Evolutionary conservation across 1,284 basidiomycete species (phyloP).

Genomic region (Boletus hoseneyae): DNA sequence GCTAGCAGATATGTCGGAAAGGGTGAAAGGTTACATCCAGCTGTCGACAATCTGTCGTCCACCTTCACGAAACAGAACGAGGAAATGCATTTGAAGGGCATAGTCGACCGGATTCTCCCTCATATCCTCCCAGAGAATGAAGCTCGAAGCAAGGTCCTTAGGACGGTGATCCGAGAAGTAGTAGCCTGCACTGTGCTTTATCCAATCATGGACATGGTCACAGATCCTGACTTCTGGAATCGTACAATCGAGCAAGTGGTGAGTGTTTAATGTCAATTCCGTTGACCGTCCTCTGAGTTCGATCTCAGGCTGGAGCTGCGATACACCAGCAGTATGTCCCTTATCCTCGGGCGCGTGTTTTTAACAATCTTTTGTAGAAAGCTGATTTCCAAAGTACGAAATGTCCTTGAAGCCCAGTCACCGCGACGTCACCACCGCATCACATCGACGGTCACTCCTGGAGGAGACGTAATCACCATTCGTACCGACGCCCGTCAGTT

Average conservation of each 20-base stretch:
- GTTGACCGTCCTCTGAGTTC: slow-evolving; percentile 5
- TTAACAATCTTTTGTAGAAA: slow-evolving; percentile 45
- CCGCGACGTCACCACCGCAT: slow-evolving; percentile 47
- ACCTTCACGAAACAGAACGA: slow-evolving; percentile 87
- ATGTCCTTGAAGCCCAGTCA: slow-evolving; percentile 78
- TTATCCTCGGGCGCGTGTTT: not conserved
- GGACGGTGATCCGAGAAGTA: slow-evolving; percentile 78
- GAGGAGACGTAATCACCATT: slow-evolving; percentile 70
- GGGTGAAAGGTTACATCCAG: slow-evolving; percentile 69
- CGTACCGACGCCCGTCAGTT: slow-evolving; percentile 79
- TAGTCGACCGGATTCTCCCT: slow-evolving; percentile 71
- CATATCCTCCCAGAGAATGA: slow-evolving; percentile 76
- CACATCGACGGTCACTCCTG: slow-evolving; percentile 36
- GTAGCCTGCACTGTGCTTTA: slow-evolving; percentile 78
- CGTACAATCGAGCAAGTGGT: slow-evolving; percentile 86
- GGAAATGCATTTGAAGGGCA: slow-evolving; percentile 74
- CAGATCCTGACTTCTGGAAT: slow-evolving; percentile 98
- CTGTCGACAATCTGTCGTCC: slow-evolving; percentile 81
- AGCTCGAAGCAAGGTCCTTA: slow-evolving; percentile 65
- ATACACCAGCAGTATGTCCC: slow-evolving; percentile 84
- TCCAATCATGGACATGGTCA: slow-evolving; percentile 87
- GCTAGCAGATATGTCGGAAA: slow-evolving; percentile 71
- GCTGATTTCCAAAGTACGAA: slow-evolving; percentile 79
- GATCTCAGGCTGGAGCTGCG: slow-evolving; percentile 72
- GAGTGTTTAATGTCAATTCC: slow-evolving; percentile 31